These are phyloP conservation scores for Leccinum solheimii DNA, from an alignment of 1,284 basidiomycete genomes.

Conservation along the genomic window DNA sequence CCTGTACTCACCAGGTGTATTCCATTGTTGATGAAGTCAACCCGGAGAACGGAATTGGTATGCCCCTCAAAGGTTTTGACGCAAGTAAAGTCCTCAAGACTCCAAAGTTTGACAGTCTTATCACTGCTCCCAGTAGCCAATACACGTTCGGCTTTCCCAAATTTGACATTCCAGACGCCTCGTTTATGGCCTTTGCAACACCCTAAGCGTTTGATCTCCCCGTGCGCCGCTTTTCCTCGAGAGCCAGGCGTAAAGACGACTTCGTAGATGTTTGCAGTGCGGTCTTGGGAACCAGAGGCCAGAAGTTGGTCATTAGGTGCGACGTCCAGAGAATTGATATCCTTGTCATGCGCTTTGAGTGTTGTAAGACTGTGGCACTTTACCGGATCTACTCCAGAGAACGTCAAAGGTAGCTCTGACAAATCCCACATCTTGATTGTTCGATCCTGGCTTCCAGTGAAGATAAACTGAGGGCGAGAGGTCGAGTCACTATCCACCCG, in stretches of 20 bases:
- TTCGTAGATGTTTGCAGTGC: conserved; percentile 88
- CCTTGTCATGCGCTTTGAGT: conserved; percentile 94
- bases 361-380: conserved; percentile 85
- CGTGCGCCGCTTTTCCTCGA: conserved; percentile 48
- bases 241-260: conserved; percentile 58
- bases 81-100: conserved; percentile 86
- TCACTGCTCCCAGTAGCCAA: conserved; percentile 95
- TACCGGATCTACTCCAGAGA: conserved; percentile 33
- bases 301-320: conserved; percentile 89
- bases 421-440: conserved; percentile 99
- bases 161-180: conserved; percentile 94
- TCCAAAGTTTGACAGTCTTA: conserved; percentile 94
- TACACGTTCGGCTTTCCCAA: conserved; percentile 80
- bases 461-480: conserved; percentile 63
- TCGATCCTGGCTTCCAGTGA: conserved; percentile 94
- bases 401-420: conserved; percentile 43
- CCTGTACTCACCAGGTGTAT: conserved; percentile 88
- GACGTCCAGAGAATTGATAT: conserved; percentile 96
- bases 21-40: conserved; percentile 85
- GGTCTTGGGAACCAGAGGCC: conserved; percentile 95
- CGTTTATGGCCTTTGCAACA: conserved; percentile 95
- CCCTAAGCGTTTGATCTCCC: conserved; percentile 77
- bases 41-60: conserved; percentile 93
- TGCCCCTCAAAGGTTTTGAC: conserved; percentile 97
- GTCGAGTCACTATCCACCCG: conserved; percentile 35